Conservation (phyloP, 129 eudicot species). For the Smallanthus sonchifolius region DNA sequence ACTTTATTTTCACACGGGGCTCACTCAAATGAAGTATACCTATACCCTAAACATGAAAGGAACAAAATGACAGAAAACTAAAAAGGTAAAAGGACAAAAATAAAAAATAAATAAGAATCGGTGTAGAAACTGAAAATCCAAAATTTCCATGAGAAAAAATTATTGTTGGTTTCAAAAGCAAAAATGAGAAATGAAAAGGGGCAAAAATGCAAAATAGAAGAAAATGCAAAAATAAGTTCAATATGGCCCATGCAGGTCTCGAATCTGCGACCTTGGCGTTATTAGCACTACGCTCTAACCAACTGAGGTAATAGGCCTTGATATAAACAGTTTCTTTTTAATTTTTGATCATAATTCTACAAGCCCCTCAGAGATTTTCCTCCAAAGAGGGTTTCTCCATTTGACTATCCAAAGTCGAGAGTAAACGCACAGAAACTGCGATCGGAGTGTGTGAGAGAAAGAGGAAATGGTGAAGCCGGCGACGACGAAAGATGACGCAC, state of each 20-base stretch:
- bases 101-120: too few species aligned
- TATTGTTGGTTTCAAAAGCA: too few species aligned
- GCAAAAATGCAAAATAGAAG: neutral
- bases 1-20: too few species aligned
- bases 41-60: too few species aligned
- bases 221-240: neutral
- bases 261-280: slow-evolving; percentile 92
- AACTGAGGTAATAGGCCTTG: slow-evolving; percentile 76
- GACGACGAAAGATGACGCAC: slow-evolving; percentile 74
- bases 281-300: slow-evolving; percentile 95
- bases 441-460: neutral
- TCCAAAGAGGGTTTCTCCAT: slow-evolving; percentile 4
- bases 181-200: too few species aligned
- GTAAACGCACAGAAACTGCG: slow-evolving; percentile 13
- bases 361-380: neutral
- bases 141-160: too few species aligned
- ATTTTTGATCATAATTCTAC: too few species aligned
- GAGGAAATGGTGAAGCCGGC: slow-evolving; percentile 24
- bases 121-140: too few species aligned
- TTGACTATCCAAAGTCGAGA: neutral
- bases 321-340: neutral
- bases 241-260: slow-evolving; percentile 83
- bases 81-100: too few species aligned
- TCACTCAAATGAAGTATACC: too few species aligned
- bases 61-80: too few species aligned